Base-by-base conservation (phyloP, 495 filamentous ascomycete genomes). In the Entonaema liquescens region DNA sequence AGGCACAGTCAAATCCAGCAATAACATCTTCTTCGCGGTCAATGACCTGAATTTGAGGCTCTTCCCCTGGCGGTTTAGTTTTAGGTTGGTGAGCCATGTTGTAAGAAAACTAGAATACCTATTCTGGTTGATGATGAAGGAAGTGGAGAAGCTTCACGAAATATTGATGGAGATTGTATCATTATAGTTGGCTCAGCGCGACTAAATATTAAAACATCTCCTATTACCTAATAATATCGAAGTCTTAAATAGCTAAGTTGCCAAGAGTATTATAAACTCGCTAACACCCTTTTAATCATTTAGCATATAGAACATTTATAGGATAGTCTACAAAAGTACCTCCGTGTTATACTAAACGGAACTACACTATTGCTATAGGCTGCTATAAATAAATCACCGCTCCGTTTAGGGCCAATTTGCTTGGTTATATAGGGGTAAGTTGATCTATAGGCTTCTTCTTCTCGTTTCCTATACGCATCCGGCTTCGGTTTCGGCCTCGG, bases 11-110 rank as follows among this genome's bases (percentile, higher is more conserved):
- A 31, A 72, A 78, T 9, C 57, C 65, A 7, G 59, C 59, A 17
- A 63, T 13, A 11, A 76, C 49, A 19, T 76, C 74, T 4, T 70
- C 68, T 2, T 44, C 31, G n/a, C 50, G 55, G 47, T 64, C 38
- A 4, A 76, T 71, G n/a, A 76, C 55, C 29, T 74, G 68, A 36
- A 78, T 64, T 53, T 36, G 42, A 0, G 28, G 38, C 11, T 63
- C 60, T 3, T 60, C 66, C 23, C 67, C 53, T 9, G 19, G 23
- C 3, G 26, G 17, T 25, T 38, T 44, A 28, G 40, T 54, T 13
- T 8, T 17, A 54, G 26, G 12, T 62, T 62, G 35, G 15, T 56
- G 15, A 62, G 44, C 28, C 69, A 72, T 72, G 28, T 59, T 25
- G 6, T 13, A n/a, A 19, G 31, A 35, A 26, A 42, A 33, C 12